Evolutionary conservation across 495 filamentous ascomycete species (phyloP), one percentile per base, ranked within the genome.

Genomic region (Penicillium riverlandense): DNA sequence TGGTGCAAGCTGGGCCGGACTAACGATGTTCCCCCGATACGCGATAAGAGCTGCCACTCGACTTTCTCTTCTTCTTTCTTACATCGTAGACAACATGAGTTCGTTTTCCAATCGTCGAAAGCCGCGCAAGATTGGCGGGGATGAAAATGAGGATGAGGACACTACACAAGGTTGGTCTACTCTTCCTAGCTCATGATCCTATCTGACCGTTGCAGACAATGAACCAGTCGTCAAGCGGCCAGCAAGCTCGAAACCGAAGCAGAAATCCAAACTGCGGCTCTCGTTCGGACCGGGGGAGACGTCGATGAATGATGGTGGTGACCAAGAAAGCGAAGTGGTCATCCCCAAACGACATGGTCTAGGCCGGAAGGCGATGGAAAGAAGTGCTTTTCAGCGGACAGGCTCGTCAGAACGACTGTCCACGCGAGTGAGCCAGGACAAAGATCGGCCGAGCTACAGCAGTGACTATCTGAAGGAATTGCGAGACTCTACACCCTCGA

Each of bases 381-480:
- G 80, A 43, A 90, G 80, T 63, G 77, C 86, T 2, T 58, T 78
- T 6, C 79, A 77, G 44, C 78, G 76, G 52, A 59, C 75, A 35
- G 60, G 64, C 39, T 58, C 58, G 7, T 54, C 70, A 40, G 65
- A 71, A 10, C 61, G 52, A 14, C 22, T 83, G 1, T 76, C 80
- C 4, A 62, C 80, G 32, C 75, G 82, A 15, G 71, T 79, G 6
- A 69, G 68, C 8, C 70, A 73, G 22, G 77, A 80, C 32, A 80
- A 85, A 31, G 85, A 91, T 36, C 70, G 83, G 37, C 91, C 89
- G 4, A 86, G 74, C 45, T 98, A 98, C 64, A 92, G 76, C 61
- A 82, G 84, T 46, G 89, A 92, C 47, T 85, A 91, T 50, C 70
- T 98, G 37, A 83, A 86, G 38, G 87, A 95, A 60, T 74, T 98